Evolutionary conservation across 2,329 filamentous ascomycete species (phyloP).

Genomic region (Diaporthe capsici): DNA sequence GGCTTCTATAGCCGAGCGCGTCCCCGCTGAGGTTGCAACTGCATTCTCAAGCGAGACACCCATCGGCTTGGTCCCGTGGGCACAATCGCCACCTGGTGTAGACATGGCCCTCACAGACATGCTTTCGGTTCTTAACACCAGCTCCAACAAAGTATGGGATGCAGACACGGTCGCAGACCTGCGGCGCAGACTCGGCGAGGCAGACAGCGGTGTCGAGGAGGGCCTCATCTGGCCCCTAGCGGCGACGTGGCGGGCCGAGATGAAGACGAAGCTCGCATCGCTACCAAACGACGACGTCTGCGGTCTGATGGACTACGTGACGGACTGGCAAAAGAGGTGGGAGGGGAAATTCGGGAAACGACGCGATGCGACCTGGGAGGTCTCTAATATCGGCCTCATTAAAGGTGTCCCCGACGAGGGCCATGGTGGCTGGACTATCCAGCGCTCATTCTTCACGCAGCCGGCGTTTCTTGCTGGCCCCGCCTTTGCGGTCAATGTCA

Average conservation of each 20-base stretch:
- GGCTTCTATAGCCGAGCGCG: constrained; percentile 55
- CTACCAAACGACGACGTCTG: constrained; percentile 60
- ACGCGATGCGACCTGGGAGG: constrained; percentile 61
- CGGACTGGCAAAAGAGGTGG: constrained; percentile 60
- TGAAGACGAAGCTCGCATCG: constrained; percentile 51
- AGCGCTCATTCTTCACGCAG: constrained; percentile 65
- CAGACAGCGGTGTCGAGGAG: constrained; percentile 44
- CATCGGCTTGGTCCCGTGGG: constrained; percentile 60
- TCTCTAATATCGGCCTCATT: constrained; percentile 68
- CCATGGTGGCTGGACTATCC: constrained; percentile 52
- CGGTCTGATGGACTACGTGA: constrained; percentile 58
- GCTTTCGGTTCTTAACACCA: constrained; percentile 59
- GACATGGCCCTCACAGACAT: constrained; percentile 49
- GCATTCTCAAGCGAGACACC: constrained; percentile 58
- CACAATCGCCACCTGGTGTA: constrained; percentile 44
- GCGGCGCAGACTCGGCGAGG: constrained; percentile 38
- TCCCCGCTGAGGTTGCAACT: constrained; percentile 51
- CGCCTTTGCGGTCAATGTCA: constrained; percentile 61
- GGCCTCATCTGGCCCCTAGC: constrained; percentile 60
- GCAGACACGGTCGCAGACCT: constrained; percentile 46
- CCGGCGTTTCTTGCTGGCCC: constrained; percentile 59
- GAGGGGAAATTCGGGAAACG: constrained; percentile 57
- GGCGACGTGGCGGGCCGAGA: constrained; percentile 50
- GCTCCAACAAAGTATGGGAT: constrained; percentile 51
- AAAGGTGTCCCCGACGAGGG: constrained; percentile 40